Base-by-base conservation (phyloP, 306 rosid species). In the Leucaena leucocephala region DNA sequence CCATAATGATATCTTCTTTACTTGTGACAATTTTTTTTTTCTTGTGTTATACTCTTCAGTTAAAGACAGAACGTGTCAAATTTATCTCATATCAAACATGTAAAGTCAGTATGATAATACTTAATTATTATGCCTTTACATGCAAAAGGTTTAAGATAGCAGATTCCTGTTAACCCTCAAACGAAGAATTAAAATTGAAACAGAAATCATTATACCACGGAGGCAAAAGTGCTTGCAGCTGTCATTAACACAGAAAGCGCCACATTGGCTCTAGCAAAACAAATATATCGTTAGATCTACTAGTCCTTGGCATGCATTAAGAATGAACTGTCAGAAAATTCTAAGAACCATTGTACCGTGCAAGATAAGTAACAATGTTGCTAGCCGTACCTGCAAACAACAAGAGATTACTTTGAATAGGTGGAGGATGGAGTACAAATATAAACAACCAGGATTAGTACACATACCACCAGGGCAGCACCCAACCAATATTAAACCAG, bases 241-340 rank as follows among this genome's bases (percentile, higher is more conserved):
- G 98, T 94, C 98, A 92, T 94, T 54, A 94, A 69, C 68, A 94
- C 97, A 1, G 97, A 94, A 77, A 94, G 93, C 7, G 96, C 97
- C 79, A 94, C 97, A 59, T 92, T 94, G 87, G 94, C 94, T 43
- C 97, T 88, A 82, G 50, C 76, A 89, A 89, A 76, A 78, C 77
- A 85, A 61, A 62, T 50, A 61, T 49, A 19, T 44, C 57, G 78
- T 79, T 82, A 83, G 74, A 87, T 80, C 46, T 12, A 50, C 64
- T 16, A 35, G 64, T 63, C 48, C 80, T 33, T 70, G 43, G 44
- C 7, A 68, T 55, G 46, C 44, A 46, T 55, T 9, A 55, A 58
- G 50, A 82, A 79, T 35, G 48, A 19, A 70, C 59, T 27, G 46
- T 57, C 80, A 63, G 16, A 72, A 69, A 42, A 83, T 9, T 70